Evolutionary conservation across 306 rosid genomes (phyloP).

Genomic region (Amphicarpaea edgeworthii): DNA sequence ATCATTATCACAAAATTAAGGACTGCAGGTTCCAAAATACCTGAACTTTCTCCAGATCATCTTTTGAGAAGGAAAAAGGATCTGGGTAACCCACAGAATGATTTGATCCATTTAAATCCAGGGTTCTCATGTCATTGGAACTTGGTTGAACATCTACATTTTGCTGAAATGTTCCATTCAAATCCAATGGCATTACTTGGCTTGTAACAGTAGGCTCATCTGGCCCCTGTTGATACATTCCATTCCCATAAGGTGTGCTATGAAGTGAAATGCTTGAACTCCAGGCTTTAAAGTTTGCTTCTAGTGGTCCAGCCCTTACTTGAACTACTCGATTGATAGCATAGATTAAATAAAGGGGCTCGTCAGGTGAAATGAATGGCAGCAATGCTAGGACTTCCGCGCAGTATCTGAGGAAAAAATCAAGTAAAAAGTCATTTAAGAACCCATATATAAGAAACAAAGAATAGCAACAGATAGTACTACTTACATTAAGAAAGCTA

Average conservation of each 20-base stretch:
- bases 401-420: constrained; percentile 77
- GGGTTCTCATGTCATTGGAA: constrained; percentile 50
- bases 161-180: constrained; percentile 60
- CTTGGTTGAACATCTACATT: constrained; percentile 49
- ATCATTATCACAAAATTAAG: constrained; percentile 28
- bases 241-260: constrained; percentile 64
- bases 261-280: constrained; percentile 63
- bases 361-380: constrained; percentile 86
- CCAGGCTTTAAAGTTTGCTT: constrained; percentile 88
- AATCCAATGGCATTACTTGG: constrained; percentile 56
- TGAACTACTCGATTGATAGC: constrained; percentile 91
- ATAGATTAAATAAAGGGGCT: constrained; percentile 90
- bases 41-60: constrained; percentile 81
- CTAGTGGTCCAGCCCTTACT: constrained; percentile 87
- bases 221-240: constrained; percentile 54
- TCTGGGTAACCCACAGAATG: constrained; percentile 48
- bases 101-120: constrained; percentile 76
- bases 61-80: constrained; percentile 62
- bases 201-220: constrained; percentile 43
- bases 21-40: constrained; percentile 46
- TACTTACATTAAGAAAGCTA: constrained; percentile 88
- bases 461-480: constrained; percentile 47
- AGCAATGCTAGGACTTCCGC: constrained; percentile 89
- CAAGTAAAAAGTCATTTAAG: constrained; percentile 36
- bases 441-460: constrained; percentile 37